These are phyloP conservation scores for Monilinia aucupariae DNA, from an alignment of 2,329 filamentous ascomycete species.

Conservation along the genomic window DNA sequence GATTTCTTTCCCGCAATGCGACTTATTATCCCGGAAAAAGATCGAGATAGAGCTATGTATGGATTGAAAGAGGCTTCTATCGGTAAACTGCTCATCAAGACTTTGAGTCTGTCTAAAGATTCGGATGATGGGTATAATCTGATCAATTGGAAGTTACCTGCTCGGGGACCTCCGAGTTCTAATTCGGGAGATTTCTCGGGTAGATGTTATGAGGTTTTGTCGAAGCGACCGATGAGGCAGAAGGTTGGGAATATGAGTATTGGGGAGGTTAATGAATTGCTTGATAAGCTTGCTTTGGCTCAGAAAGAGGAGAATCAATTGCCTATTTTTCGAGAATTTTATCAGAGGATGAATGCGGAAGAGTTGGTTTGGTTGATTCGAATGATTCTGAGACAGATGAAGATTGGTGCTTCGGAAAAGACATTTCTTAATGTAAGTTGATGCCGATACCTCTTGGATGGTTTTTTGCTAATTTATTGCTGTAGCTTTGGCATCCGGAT, in stretches of 20 bases:
- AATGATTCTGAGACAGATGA: slow-evolving; percentile 79
- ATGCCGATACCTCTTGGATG: not conserved
- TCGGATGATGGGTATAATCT: slow-evolving; percentile 84
- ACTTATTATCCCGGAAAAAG: slow-evolving; percentile 87
- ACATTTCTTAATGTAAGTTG: slow-evolving; percentile 63
- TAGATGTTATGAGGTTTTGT: slow-evolving; percentile 79
- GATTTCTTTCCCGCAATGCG: slow-evolving; percentile 93
- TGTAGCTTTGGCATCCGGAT: slow-evolving; percentile 73
- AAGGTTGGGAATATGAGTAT: slow-evolving; percentile 75
- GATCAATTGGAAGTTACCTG: slow-evolving; percentile 87
- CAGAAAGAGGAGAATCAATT: slow-evolving; percentile 79
- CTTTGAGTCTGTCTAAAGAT: slow-evolving; percentile 86
- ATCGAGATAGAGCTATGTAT: slow-evolving; percentile 87
- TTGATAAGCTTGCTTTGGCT: slow-evolving; percentile 72
- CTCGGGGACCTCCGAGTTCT: slow-evolving; percentile 54
- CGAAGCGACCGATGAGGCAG: slow-evolving; percentile 72
- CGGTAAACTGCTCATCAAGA: slow-evolving; percentile 81
- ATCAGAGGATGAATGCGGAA: slow-evolving; percentile 84
- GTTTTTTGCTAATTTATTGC: slow-evolving; percentile 28
- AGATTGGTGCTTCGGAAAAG: slow-evolving; percentile 73
- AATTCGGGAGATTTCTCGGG: slow-evolving; percentile 89
- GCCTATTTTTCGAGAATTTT: slow-evolving; percentile 76
- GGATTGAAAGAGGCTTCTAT: slow-evolving; percentile 90
- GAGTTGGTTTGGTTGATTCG: slow-evolving; percentile 93
- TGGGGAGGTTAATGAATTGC: slow-evolving; percentile 78